Conservation (phyloP, 2,329 filamentous ascomycete species). For the Aspergillus sp. region DNA sequence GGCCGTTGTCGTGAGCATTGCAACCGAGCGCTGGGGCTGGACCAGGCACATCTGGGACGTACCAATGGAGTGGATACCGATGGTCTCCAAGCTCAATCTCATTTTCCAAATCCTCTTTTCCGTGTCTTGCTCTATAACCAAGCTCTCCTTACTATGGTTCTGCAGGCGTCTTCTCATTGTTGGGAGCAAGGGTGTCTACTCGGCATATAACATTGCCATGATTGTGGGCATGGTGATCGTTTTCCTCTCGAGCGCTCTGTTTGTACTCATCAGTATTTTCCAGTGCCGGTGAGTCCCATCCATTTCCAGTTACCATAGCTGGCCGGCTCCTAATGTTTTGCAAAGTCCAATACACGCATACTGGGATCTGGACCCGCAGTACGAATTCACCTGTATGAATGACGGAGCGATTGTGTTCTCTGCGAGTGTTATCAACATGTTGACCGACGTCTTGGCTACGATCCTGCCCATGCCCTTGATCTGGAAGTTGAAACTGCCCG, state of each 20-base stretch:
- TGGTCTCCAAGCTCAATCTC: slow-evolving; percentile 38
- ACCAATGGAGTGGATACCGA: slow-evolving; percentile 25
- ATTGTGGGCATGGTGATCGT: slow-evolving; percentile 33
- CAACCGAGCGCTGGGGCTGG: slow-evolving; percentile 35
- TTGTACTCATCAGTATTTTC: slow-evolving; percentile 37
- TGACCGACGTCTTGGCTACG: slow-evolving; percentile 38
- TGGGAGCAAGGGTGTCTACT: slow-evolving; percentile 28
- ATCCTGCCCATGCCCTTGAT: slow-evolving; percentile 42
- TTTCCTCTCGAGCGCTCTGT: slow-evolving; percentile 27
- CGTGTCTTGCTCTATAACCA: slow-evolving; percentile 34
- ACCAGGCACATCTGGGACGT: slow-evolving; percentile 47
- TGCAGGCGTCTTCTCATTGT: slow-evolving; percentile 33
- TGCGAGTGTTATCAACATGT: slow-evolving; percentile 39
- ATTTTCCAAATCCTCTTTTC: slow-evolving; percentile 39
- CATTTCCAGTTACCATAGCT: not conserved
- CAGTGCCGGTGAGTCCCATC: slow-evolving; percentile 41
- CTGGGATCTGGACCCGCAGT: slow-evolving; percentile 30
- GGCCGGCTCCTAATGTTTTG: slow-evolving; percentile 8
- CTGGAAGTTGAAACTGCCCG: slow-evolving; percentile 39
- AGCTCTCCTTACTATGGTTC: slow-evolving; percentile 41
- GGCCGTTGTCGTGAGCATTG: slow-evolving; percentile 33
- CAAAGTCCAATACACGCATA: slow-evolving; percentile 34
- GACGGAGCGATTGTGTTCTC: slow-evolving; percentile 31
- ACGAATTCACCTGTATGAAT: slow-evolving; percentile 30
- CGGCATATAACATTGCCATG: slow-evolving; percentile 24